Percentiles rank a stretch among this genome's conserved stretches.
Conservation (phyloP, 1,284 basidiomycete species). For the Abortiporus biennis region DNA sequence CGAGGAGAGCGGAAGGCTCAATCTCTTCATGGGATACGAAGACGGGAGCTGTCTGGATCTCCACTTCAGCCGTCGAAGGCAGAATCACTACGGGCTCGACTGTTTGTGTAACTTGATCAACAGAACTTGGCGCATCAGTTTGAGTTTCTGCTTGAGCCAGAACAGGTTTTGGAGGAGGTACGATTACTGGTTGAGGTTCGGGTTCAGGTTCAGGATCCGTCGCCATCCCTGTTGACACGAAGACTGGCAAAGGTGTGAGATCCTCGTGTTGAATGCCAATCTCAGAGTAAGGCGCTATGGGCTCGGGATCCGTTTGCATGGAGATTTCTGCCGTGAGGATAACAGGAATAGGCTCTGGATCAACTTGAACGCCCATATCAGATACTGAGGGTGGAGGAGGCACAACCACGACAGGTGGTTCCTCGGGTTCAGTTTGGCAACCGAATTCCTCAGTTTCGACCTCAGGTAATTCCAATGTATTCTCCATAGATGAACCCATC, state of each 20-base stretch:
- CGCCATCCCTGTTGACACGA: slow-evolving; percentile 28
- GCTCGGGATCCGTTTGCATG: slow-evolving; percentile 44
- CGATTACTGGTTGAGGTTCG: slow-evolving; percentile 4
- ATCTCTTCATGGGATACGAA: slow-evolving; percentile 9
- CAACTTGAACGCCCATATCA: slow-evolving; percentile 40
- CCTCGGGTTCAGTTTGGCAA: slow-evolving; percentile 53
- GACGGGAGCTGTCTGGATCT: slow-evolving; percentile 14
- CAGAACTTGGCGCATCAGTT: slow-evolving; percentile 22
- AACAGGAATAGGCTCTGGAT: slow-evolving; percentile 34
- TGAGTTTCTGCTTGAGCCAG: slow-evolving; percentile 34
- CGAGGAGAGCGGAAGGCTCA: slow-evolving; percentile 7
- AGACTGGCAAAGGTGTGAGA: slow-evolving; percentile 20
- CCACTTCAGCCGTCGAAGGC: slow-evolving; percentile 8
- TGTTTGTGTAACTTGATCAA: slow-evolving; percentile 26
- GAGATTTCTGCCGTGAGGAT: slow-evolving; percentile 34
- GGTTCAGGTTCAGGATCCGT: slow-evolving; percentile 16
- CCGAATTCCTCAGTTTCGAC: slow-evolving; percentile 56
- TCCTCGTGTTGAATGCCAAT: slow-evolving; percentile 36
- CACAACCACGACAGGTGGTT: slow-evolving; percentile 21
- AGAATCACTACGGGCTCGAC: slow-evolving; percentile 11
- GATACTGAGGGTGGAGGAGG: slow-evolving; percentile 19
- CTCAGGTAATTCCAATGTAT: slow-evolving; percentile 30
- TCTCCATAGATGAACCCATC: slow-evolving; percentile 28
- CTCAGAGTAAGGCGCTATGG: slow-evolving; percentile 21
- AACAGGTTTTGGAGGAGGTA: slow-evolving; percentile 20